Evolutionary conservation across 768 basidiomycete genomes (phyloP).

Genomic region (Lactarius pseudohatsudake): DNA sequence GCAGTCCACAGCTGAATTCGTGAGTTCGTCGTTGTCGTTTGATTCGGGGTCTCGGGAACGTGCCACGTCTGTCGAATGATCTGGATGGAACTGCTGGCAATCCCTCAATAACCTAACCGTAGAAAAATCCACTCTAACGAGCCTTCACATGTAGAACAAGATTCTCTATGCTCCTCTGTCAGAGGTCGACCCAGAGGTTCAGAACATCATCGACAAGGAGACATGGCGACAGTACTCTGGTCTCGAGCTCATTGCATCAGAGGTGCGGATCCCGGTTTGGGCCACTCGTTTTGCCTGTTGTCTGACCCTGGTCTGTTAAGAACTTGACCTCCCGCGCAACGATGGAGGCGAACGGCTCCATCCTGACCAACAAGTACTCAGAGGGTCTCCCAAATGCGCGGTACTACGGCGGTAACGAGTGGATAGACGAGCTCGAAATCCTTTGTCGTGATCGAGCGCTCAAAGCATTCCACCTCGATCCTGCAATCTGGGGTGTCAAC

Average conservation of each 20-base stretch:
- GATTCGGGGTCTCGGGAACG: background rate
- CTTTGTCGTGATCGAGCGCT: conserved; percentile 96
- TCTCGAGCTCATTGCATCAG: conserved; percentile 97
- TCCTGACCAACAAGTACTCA: conserved; percentile 99
- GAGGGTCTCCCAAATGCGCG: conserved; percentile 98
- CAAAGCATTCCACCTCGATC: conserved; percentile 93
- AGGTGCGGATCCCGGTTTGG: conserved; percentile 51
- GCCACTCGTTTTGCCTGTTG: background rate
- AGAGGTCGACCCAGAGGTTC: conserved; percentile 91
- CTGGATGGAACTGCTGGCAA: background rate
- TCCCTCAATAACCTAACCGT: background rate
- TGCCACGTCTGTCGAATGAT: background rate
- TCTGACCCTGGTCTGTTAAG: conserved; percentile 40
- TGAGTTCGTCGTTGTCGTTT: conserved; percentile 12
- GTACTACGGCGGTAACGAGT: conserved; percentile 98
- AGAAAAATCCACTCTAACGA: background rate
- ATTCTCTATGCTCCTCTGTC: conserved; percentile 83
- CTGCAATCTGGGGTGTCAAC: conserved; percentile 94
- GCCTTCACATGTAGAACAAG: conserved; percentile 67
- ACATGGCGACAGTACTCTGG: conserved; percentile 98
- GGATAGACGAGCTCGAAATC: conserved; percentile 93
- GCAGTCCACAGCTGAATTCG: conserved; percentile 26
- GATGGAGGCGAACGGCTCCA: conserved; percentile 98
- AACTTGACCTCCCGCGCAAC: conserved; percentile 95
- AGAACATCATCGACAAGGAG: conserved; percentile 98